Evolutionary conservation across 1,284 basidiomycete genomes (phyloP).

Genomic region (Cutaneotrichosporon sp.): DNA sequence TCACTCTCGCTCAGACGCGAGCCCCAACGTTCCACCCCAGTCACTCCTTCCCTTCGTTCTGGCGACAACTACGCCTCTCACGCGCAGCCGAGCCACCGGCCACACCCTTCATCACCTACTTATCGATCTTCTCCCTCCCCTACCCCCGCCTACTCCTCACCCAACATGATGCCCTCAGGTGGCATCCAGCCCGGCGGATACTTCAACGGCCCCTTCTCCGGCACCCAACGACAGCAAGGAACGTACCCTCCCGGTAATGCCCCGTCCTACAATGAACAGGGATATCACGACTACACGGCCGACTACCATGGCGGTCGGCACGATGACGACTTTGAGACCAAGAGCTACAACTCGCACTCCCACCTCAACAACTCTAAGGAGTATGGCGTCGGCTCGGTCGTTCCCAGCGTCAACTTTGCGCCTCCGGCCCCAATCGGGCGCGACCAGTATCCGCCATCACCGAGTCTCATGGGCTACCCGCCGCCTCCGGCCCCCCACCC

Average conservation of each 20-base stretch:
- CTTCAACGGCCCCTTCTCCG: constrained; percentile 6
- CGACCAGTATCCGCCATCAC: constrained; percentile 14
- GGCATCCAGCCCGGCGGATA: neutral
- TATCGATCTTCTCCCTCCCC: neutral
- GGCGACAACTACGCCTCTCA: constrained; percentile 10
- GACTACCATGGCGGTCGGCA: constrained; percentile 15
- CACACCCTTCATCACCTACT: neutral
- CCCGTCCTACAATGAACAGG: neutral
- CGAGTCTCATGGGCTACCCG: constrained; percentile 1
- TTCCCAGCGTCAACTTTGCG: constrained; percentile 26
- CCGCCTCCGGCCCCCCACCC: neutral
- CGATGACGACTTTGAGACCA: constrained; percentile 39
- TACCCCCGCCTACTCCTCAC: neutral
- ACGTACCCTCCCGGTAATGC: constrained; percentile 26
- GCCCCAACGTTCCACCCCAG: constrained; percentile 6
- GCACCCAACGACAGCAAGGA: constrained; percentile 13
- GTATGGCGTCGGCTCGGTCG: constrained; percentile 41
- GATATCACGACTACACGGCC: constrained; percentile 10
- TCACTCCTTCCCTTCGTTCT: constrained; percentile 2
- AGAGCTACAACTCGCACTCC: constrained; percentile 41
- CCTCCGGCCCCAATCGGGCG: constrained; percentile 7
- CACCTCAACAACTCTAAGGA: constrained; percentile 29
- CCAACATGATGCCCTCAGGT: constrained; percentile 4
- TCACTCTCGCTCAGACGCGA: constrained; percentile 6
- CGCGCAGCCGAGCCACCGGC: neutral